Evolutionary conservation across 2,329 filamentous ascomycete species (phyloP).

Genomic region (Knufia fluminis): DNA sequence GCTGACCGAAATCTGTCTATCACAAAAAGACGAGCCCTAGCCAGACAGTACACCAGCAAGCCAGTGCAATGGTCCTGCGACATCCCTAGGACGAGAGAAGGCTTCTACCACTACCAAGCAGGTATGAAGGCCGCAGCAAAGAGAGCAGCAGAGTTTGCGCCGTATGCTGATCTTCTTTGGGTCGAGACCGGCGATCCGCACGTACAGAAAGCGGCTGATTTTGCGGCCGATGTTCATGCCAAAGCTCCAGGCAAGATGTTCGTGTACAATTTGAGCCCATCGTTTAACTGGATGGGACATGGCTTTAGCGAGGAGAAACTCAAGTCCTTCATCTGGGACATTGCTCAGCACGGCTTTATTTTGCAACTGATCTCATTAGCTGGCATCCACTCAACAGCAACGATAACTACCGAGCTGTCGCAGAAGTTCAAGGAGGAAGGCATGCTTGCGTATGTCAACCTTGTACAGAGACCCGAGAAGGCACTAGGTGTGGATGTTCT

Average conservation of each 20-base stretch:
- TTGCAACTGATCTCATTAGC: constrained; percentile 57
- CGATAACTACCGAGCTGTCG: constrained; percentile 64
- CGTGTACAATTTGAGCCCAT: constrained; percentile 92
- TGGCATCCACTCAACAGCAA: constrained; percentile 55
- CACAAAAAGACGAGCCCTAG: constrained; percentile 63
- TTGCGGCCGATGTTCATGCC: constrained; percentile 66
- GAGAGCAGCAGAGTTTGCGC: constrained; percentile 81
- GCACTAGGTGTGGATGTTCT: constrained; percentile 85
- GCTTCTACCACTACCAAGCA: constrained; percentile 73
- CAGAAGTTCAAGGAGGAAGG: constrained; percentile 77
- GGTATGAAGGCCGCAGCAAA: constrained; percentile 75
- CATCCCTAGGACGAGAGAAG: constrained; percentile 83
- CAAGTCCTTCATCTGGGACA: constrained; percentile 91
- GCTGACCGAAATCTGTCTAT: constrained; percentile 67
- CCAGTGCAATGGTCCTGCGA: constrained; percentile 84
- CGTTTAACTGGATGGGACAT: constrained; percentile 97
- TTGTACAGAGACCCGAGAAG: constrained; percentile 84
- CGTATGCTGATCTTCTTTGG: constrained; percentile 92
- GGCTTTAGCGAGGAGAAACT: constrained; percentile 77
- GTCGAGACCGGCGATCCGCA: constrained; percentile 89
- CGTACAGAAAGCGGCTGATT: constrained; percentile 64
- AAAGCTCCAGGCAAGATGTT: constrained; percentile 71
- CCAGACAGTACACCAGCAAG: constrained; percentile 54
- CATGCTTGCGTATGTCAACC: constrained; percentile 95
- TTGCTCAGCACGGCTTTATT: constrained; percentile 73